A percentile compares a stretch with the other conserved stretches of the same genome.
Conservation (phyloP, 2,329 filamentous ascomycete genomes). For the Scopulariopsis brevicaulis region DNA sequence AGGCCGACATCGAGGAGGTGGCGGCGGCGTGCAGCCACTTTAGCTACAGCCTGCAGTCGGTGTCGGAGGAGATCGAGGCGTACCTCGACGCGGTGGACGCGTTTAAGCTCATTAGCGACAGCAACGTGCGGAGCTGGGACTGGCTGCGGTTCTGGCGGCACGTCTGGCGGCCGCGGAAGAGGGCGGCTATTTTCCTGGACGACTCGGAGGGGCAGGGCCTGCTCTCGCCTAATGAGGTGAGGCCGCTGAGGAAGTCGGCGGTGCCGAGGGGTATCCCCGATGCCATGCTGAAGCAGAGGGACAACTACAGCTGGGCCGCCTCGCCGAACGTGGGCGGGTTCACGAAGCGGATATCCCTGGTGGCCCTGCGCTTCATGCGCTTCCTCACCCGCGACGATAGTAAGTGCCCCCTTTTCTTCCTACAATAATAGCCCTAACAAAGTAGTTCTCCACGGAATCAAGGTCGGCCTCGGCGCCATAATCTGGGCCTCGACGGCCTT, state of each 20-base stretch:
- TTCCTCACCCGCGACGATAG: constrained; percentile 42
- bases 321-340: constrained; percentile 32
- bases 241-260: constrained; percentile 28
- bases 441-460: constrained; percentile 65
- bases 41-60: constrained; percentile 80
- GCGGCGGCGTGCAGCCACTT: constrained; percentile 97
- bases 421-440: constrained; percentile 10
- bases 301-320: constrained; percentile 45
- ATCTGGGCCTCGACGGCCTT: constrained; percentile 87
- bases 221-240: constrained; percentile 17
- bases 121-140: constrained; percentile 57
- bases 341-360: constrained; percentile 32
- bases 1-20: constrained; percentile 93
- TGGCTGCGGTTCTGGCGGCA: constrained; percentile 73
- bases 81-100: constrained; percentile 81
- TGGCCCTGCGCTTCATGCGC: constrained; percentile 30
- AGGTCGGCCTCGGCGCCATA: constrained; percentile 83
- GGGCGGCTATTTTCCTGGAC: constrained; percentile 12
- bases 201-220: constrained; percentile 31
- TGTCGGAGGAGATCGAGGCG: constrained; percentile 77
- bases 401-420: constrained; percentile 14
- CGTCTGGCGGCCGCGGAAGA: constrained; percentile 10
- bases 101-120: constrained; percentile 59
- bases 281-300: constrained; percentile 36
- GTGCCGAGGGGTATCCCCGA: constrained; percentile 45